These are phyloP conservation scores for Chaetoscypha palmicola DNA, from an alignment of 2,329 filamentous ascomycete genomes.

Conservation along the genomic window DNA sequence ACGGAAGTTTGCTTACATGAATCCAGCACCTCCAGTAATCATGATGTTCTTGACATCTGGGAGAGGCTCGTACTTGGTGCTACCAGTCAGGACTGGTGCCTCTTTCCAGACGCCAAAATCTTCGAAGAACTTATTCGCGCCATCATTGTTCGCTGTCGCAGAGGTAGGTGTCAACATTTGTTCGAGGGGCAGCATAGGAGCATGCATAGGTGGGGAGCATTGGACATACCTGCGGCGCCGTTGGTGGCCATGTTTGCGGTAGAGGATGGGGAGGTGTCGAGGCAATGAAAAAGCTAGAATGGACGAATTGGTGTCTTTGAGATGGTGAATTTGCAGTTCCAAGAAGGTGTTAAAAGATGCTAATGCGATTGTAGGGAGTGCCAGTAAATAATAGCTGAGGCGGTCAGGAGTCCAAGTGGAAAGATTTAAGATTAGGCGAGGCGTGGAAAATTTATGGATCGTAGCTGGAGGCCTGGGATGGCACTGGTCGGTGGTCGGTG, in stretches of 20 bases:
- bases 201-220: neutral
- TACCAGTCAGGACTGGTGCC: constrained; percentile 62
- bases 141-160: constrained; percentile 2
- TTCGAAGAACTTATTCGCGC: constrained; percentile 39
- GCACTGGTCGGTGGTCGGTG: neutral
- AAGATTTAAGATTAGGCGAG: neutral
- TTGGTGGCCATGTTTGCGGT: neutral
- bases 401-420: neutral
- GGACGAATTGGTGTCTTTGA: neutral
- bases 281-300: neutral
- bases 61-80: constrained; percentile 62
- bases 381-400: constrained; percentile 1
- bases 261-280: neutral
- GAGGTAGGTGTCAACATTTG: neutral
- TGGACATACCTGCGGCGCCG: neutral
- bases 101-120: constrained; percentile 63
- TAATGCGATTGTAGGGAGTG: neutral
- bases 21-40: constrained; percentile 77
- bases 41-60: constrained; percentile 71
- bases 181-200: neutral
- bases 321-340: neutral
- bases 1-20: constrained; percentile 56
- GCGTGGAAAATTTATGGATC: neutral
- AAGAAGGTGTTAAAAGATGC: neutral
- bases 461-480: neutral